Evolutionary conservation across 768 basidiomycete genomes (phyloP).

Genomic region (Cystofilobasidium capitatum): DNA sequence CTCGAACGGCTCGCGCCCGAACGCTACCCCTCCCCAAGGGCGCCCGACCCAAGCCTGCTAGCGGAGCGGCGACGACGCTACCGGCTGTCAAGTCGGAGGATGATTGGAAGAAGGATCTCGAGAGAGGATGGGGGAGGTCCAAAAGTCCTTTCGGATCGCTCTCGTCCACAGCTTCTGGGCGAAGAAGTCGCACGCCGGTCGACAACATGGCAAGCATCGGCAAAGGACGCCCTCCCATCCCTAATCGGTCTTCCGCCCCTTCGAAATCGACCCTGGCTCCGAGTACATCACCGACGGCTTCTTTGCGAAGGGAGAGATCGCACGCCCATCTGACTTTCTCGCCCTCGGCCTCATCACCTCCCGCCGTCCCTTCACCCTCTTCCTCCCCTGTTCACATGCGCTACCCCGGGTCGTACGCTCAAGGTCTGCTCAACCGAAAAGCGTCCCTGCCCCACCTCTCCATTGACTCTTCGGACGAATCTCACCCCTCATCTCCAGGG

Average conservation of each 20-base stretch:
- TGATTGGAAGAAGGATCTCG: slow-evolving; percentile 20
- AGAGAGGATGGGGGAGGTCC: slow-evolving; percentile 20
- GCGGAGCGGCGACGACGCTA: neutral
- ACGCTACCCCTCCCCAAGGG: slow-evolving; percentile 20
- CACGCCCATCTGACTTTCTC: neutral
- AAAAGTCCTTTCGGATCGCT: slow-evolving; percentile 6
- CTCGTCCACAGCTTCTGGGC: neutral
- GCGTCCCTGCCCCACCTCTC: slow-evolving; percentile 18
- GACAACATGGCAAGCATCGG: neutral
- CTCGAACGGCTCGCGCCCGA: slow-evolving; percentile 4
- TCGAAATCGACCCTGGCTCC: neutral
- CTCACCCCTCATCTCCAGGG: neutral
- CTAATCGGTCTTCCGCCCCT: neutral
- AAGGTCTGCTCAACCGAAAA: slow-evolving; percentile 15
- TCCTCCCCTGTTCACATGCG: neutral
- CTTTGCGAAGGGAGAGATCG: neutral
- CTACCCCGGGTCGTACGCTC: slow-evolving; percentile 20
- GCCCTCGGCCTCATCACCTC: neutral
- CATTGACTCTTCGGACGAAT: neutral
- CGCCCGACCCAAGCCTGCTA: neutral
- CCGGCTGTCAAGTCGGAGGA: neutral
- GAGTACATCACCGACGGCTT: neutral
- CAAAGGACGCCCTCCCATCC: neutral
- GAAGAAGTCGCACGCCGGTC: no score
- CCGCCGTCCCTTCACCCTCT: neutral